Percentiles rank a stretch among this genome's conserved stretches.
Conservation (phyloP, 305 asterid species). For the Fraxinus latifolia region DNA sequence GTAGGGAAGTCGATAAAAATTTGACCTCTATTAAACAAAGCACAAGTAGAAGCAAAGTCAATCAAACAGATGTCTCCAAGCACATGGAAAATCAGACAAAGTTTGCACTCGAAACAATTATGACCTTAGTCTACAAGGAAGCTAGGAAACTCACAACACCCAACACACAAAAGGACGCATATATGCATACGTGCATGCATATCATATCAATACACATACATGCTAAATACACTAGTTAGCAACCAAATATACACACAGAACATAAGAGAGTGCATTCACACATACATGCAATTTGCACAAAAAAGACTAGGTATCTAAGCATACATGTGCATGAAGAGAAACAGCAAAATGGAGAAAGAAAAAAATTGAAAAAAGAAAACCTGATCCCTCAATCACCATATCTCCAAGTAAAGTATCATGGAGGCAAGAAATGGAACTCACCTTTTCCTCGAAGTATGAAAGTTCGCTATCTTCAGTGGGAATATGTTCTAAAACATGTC, state of each 20-base stretch:
- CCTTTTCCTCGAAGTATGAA: constrained; percentile 86
- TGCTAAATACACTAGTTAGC: background rate
- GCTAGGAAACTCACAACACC: background rate
- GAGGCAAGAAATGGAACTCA: constrained; percentile 30
- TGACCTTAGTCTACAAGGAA: background rate
- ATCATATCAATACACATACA: background rate
- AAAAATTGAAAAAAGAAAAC: background rate
- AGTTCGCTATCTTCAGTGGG: constrained; percentile 71
- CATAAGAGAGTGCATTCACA: background rate
- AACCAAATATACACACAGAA: background rate
- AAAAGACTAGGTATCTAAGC: background rate
- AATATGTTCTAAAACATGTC: constrained; percentile 64
- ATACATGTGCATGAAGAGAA: background rate
- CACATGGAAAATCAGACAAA: background rate
- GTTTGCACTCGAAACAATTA: background rate
- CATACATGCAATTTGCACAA: background rate
- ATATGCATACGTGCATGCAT: background rate
- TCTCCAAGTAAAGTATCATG: background rate
- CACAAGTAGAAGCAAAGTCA: background rate
- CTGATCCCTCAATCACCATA: constrained; percentile 16
- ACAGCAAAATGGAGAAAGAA: background rate
- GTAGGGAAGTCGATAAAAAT: background rate
- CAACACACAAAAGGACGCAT: background rate
- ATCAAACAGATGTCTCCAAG: background rate
- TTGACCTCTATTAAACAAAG: background rate